Base-by-base conservation (phyloP, 768 basidiomycete species). In the Mrakia gelida region DNA sequence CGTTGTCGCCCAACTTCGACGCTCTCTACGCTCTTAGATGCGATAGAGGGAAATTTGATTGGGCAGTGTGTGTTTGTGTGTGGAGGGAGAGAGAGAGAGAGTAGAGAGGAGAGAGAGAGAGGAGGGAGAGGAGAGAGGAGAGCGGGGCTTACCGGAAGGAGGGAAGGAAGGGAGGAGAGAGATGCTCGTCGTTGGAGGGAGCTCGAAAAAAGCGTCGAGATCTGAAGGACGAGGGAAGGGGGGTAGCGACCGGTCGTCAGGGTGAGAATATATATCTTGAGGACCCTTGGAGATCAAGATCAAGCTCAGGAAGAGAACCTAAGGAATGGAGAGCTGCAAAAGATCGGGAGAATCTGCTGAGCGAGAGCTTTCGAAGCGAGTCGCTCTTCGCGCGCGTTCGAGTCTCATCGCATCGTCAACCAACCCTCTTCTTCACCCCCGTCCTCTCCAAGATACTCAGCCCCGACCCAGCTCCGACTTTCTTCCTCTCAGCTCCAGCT, bases 361-460 rank as follows among this genome's bases (percentile, higher is more conserved):
- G 41, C 45, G 45, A 38, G 5, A 10, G 7, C 45, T 13, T 15
- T 45, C 45, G 45, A 45, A 45, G 45, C 45, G 2, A 11, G 9
- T 45, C 45, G 15, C 45, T 45, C 15, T 2, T 52, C 49, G 15
- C 49, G 18, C 15, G 9, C 49, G 18, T 21, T 21, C 13, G 49
- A 41, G 45, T 45, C 41, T 38, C 38, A 8, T 43, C 21, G 2
- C 41, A 15, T 16, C 67, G n/a, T 70, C 41, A 43, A n/a, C 11
- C 41, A 10, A 70, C 38, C 38, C 67, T 34, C 38, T 45, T 70
- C 67, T 70, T 43, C 15, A 70, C 67, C 41, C 67, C 67, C 3
- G 67, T 41, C 10, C 67, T 21, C 38, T 70, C 67, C 15, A 70
- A 38, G 41, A 70, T 70, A n/a, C 67, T 70, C 65, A 41, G 8